Conservation (phyloP, 345 rosid species). For the Salix caprea region DNA sequence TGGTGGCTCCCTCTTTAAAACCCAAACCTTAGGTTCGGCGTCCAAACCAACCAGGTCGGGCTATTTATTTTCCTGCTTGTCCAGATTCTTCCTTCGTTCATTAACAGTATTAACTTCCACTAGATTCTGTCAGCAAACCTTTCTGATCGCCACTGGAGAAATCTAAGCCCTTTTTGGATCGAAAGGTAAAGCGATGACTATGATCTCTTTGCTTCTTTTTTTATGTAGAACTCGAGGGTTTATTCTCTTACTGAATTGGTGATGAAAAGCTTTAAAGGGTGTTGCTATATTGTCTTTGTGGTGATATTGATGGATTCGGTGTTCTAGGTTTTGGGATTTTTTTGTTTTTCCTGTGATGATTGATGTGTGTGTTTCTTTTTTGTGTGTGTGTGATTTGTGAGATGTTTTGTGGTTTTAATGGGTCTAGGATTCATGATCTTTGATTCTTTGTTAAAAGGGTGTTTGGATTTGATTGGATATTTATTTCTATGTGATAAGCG, state of each 20-base stretch:
- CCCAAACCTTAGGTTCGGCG: slow-evolving; percentile 2
- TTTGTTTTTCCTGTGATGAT: background rate
- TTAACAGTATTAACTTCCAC: background rate
- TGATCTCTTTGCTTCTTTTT: background rate
- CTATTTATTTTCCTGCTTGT: background rate
- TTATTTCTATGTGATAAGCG: background rate
- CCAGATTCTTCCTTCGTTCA: background rate
- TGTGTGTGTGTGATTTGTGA: background rate
- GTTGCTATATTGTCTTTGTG: background rate
- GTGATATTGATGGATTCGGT: background rate
- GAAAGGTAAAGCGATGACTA: background rate
- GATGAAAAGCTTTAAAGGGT: background rate
- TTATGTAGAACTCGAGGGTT: background rate
- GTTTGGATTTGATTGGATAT: background rate
- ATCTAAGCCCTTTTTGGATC: background rate
- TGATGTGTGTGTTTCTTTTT: background rate
- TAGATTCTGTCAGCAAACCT: background rate
- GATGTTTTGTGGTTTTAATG: background rate
- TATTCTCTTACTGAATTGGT: background rate
- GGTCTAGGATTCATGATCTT: background rate
- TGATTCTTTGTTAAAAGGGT: background rate
- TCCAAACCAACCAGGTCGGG: background rate
- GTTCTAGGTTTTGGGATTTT: background rate
- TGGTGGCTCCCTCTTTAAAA: background rate
- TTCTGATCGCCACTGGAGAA: background rate